These are phyloP conservation scores for Eutypa lata DNA, from an alignment of 2,329 filamentous ascomycete species.

Conservation along the genomic window DNA sequence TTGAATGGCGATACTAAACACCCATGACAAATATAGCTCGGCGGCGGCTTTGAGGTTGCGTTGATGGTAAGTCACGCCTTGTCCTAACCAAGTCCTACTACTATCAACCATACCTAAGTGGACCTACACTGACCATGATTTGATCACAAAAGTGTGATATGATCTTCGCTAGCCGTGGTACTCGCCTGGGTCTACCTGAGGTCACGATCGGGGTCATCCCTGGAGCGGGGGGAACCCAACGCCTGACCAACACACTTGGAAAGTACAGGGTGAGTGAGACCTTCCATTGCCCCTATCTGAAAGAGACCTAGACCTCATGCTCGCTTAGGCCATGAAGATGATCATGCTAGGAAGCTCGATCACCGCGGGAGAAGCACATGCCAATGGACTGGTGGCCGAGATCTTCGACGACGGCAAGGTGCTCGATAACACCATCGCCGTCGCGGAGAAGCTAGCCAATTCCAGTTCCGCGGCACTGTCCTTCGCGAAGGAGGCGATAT, in stretches of 20 bases:
- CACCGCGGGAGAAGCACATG: conserved; percentile 21
- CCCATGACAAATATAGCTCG: conserved; percentile 32
- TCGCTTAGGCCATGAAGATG: conserved; percentile 26
- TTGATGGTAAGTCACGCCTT: conserved; percentile 34
- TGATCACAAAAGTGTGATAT: conserved; percentile 31
- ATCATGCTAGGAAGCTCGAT: conserved; percentile 27
- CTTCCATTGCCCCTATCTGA: background rate
- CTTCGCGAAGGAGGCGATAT: conserved; percentile 28
- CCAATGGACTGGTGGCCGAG: conserved; percentile 23
- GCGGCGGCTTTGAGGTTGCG: conserved; percentile 49
- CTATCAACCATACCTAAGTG: background rate
- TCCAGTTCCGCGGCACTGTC: conserved; percentile 23
- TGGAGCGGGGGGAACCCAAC: conserved; percentile 82
- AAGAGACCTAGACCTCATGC: background rate
- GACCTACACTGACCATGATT: background rate
- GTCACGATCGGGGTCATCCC: conserved; percentile 91
- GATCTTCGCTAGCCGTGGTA: conserved; percentile 72
- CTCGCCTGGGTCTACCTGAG: conserved; percentile 92
- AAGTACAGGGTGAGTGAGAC: conserved; percentile 29
- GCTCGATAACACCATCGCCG: conserved; percentile 21
- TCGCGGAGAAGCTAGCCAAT: conserved; percentile 19
- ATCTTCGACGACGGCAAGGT: conserved; percentile 25
- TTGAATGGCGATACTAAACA: background rate
- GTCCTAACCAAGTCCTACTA: background rate
- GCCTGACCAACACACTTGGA: conserved; percentile 31